Percentiles rank a stretch among this genome's conserved stretches.
phyloP scores from a whole-genome alignment of 495 filamentous ascomycete species.

The Neurospora tetrasperma region DNA sequence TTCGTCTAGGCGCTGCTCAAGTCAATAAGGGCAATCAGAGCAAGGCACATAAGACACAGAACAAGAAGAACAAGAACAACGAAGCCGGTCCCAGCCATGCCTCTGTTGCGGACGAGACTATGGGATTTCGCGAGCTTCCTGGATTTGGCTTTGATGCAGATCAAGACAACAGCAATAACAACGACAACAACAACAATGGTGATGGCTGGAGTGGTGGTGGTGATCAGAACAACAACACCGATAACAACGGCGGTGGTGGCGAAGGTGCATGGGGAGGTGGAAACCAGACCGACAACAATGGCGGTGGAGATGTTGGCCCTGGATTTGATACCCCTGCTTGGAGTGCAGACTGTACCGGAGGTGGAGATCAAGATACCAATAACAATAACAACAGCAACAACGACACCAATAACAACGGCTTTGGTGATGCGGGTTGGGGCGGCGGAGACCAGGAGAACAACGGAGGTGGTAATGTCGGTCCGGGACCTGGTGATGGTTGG shows the following conservation, averaged over 20 bases:
- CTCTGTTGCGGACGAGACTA: not conserved
- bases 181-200: not conserved
- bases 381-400: not conserved
- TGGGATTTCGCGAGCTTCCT: not conserved
- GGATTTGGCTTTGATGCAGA: not conserved
- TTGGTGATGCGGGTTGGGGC: not conserved
- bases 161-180: not conserved
- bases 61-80: not conserved
- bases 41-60: not conserved
- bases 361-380: not conserved
- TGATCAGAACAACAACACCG: not conserved
- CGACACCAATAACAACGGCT: not conserved
- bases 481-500: not conserved
- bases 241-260: not conserved
- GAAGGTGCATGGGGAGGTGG: not conserved
- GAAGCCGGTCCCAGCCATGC: not conserved
- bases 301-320: not conserved
- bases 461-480: not conserved
- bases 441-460: not conserved
- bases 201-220: not conserved
- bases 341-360: not conserved
- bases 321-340: not conserved
- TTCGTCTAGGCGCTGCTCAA: not conserved
- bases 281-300: not conserved
- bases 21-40: constrained; percentile 2